Conservation (phyloP, 768 basidiomycete species). For the Kwoniella pini region DNA sequence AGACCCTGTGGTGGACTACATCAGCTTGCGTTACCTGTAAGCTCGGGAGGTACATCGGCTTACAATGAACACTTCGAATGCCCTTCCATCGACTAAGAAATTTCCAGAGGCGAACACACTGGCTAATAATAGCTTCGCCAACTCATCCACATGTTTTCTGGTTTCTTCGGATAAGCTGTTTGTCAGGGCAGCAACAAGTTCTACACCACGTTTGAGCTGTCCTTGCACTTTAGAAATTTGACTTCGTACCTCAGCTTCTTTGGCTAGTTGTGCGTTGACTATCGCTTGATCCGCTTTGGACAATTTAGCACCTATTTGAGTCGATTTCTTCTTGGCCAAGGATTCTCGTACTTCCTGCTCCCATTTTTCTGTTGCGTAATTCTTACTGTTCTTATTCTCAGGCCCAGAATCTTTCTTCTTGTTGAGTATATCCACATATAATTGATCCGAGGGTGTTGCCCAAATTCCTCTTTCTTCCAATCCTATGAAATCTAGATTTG, state of each 20-base stretch:
- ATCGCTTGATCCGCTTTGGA: conserved; percentile 83
- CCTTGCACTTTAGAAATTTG: conserved; percentile 63
- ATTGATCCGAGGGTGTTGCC: conserved; percentile 77
- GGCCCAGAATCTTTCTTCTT: conserved; percentile 61
- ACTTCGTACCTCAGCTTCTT: conserved; percentile 70
- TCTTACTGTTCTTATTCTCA: conserved; percentile 71
- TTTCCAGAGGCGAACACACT: conserved; percentile 66
- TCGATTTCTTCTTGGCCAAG: conserved; percentile 75
- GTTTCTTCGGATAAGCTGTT: conserved; percentile 61
- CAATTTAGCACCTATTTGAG: conserved; percentile 58
- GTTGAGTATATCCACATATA: conserved; percentile 75
- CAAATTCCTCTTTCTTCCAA: conserved; percentile 78
- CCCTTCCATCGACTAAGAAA: conserved; percentile 64
- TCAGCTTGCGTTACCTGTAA: conserved; percentile 1
- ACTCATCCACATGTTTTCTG: conserved; percentile 61
- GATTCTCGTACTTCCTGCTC: conserved; percentile 88
- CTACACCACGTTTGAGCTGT: conserved; percentile 67
- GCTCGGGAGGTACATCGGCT: conserved; percentile 40
- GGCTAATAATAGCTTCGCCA: conserved; percentile 66
- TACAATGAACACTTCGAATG: conserved; percentile 79
- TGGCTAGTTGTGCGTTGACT: conserved; percentile 78
- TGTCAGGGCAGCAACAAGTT: conserved; percentile 68
- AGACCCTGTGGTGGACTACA: conserved; percentile 60
- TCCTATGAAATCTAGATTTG: conserved; percentile 65
- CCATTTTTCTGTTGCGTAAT: conserved; percentile 88